Conservation (phyloP, 179 eudicot genomes). For the Carnegiea gigantea region DNA sequence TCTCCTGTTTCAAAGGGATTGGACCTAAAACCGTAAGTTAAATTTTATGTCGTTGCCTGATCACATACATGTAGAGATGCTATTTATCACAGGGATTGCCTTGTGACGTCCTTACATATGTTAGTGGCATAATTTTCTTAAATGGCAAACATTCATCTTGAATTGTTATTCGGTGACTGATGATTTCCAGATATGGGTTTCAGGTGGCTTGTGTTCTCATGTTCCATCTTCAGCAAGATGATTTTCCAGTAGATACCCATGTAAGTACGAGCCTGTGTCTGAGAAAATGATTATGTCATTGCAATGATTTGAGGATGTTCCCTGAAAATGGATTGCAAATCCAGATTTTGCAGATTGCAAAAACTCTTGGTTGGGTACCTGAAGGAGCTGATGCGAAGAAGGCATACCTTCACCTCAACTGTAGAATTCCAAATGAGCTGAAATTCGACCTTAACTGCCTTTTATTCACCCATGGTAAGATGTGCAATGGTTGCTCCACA, state of each 20-base stretch:
- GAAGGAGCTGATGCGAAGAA: conserved; percentile 68
- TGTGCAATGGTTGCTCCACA: conserved; percentile 57
- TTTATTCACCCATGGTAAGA: conserved; percentile 79
- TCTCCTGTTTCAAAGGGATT: conserved; percentile 78
- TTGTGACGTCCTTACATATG: no score
- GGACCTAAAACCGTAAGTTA: conserved; percentile 84
- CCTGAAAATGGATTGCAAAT: conserved; percentile 24
- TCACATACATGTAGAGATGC: background rate
- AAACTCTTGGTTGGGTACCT: conserved; percentile 75
- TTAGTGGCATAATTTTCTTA: background rate
- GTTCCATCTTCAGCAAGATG: conserved; percentile 79
- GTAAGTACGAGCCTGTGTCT: conserved; percentile 36
- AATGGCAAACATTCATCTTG: background rate
- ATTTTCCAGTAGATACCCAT: conserved; percentile 93
- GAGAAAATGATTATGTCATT: background rate
- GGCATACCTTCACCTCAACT: conserved; percentile 78
- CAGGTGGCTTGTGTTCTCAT: conserved; percentile 92
- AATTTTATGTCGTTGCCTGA: background rate
- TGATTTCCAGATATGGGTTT: conserved; percentile 22
- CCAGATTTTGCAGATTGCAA: conserved; percentile 81
- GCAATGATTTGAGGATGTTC: conserved; percentile 4
- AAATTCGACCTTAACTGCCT: conserved; percentile 89
- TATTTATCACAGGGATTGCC: no score
- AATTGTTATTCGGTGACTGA: background rate
- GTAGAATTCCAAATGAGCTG: conserved; percentile 64